phyloP scores from a whole-genome alignment of 1,284 basidiomycete genomes.

The Taiwanofungus camphoratus region DNA sequence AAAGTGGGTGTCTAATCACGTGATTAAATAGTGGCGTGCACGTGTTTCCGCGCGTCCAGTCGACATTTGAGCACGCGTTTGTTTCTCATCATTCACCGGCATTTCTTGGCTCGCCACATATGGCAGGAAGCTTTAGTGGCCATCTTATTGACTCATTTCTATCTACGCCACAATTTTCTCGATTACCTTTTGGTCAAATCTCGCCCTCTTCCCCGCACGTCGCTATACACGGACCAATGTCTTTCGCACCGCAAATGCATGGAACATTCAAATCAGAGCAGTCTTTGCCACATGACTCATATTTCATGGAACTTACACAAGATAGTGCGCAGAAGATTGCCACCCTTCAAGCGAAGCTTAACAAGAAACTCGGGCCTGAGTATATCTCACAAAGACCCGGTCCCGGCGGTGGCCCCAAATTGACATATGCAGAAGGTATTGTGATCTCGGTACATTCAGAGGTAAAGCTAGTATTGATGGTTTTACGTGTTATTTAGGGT shows the following conservation, averaged over 20 bases:
- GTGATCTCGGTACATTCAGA: background rate
- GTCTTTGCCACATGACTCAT: constrained; percentile 21
- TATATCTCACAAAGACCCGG: constrained; percentile 88
- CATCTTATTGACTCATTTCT: constrained; percentile 41
- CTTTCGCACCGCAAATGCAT: constrained; percentile 53
- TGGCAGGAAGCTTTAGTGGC: constrained; percentile 45
- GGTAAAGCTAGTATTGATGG: background rate
- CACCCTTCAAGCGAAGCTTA: constrained; percentile 75
- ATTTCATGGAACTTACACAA: constrained; percentile 42
- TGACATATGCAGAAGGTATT: constrained; percentile 85
- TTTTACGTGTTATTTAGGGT: constrained; percentile 37
- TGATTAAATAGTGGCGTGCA: no score
- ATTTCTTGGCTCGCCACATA: constrained; percentile 16
- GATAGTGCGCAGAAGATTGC: constrained; percentile 63
- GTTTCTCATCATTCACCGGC: no score
- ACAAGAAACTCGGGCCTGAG: constrained; percentile 90
- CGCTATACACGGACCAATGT: constrained; percentile 47
- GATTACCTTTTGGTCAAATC: constrained; percentile 30
- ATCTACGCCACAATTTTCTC: constrained; percentile 23
- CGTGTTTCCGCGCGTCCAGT: no score
- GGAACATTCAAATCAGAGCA: constrained; percentile 30
- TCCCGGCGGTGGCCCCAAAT: constrained; percentile 78
- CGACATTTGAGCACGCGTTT: no score
- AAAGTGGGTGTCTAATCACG: no score
- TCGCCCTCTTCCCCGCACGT: constrained; percentile 24